Percentiles rank a stretch among this genome's conserved stretches.
These are phyloP conservation scores for Hortaea sp. DNA, from an alignment of 2,329 filamentous ascomycete species.

Conservation along the genomic window DNA sequence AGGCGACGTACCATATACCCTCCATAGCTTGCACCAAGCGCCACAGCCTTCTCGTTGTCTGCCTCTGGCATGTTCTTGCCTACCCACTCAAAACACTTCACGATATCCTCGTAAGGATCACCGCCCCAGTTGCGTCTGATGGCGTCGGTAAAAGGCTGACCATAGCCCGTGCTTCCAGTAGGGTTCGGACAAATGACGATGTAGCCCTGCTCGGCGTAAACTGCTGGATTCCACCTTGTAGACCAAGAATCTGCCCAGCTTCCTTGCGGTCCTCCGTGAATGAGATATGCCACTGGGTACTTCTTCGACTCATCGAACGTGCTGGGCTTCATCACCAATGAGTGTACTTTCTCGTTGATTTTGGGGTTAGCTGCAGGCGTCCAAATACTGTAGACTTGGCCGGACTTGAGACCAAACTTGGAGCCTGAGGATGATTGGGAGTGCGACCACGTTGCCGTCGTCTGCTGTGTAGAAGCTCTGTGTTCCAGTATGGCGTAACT, in stretches of 20 bases:
- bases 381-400: slow-evolving; percentile 60
- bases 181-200: slow-evolving; percentile 22
- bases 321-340: slow-evolving; percentile 30
- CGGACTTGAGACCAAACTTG: slow-evolving; percentile 53
- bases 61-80: slow-evolving; percentile 55
- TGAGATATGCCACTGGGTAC: slow-evolving; percentile 23
- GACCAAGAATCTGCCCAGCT: slow-evolving; percentile 19
- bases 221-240: slow-evolving; percentile 20
- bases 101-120: slow-evolving; percentile 72
- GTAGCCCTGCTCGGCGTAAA: slow-evolving; percentile 24
- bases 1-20: slow-evolving; percentile 57
- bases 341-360: slow-evolving; percentile 47
- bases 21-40: slow-evolving; percentile 64
- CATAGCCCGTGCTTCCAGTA: slow-evolving; percentile 21
- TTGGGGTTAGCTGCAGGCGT: slow-evolving; percentile 49
- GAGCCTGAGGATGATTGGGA: slow-evolving; percentile 57
- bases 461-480: slow-evolving; percentile 40
- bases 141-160: slow-evolving; percentile 31
- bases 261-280: slow-evolving; percentile 22
- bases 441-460: slow-evolving; percentile 22
- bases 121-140: slow-evolving; percentile 79
- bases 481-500: slow-evolving; percentile 53
- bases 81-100: slow-evolving; percentile 66
- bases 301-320: slow-evolving; percentile 17
- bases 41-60: slow-evolving; percentile 60